Percentiles rank a stretch among this genome's conserved stretches.
These are phyloP conservation scores for Candida palmyrensis DNA, from an alignment of 805 yeast species.

Conservation along the genomic window DNA sequence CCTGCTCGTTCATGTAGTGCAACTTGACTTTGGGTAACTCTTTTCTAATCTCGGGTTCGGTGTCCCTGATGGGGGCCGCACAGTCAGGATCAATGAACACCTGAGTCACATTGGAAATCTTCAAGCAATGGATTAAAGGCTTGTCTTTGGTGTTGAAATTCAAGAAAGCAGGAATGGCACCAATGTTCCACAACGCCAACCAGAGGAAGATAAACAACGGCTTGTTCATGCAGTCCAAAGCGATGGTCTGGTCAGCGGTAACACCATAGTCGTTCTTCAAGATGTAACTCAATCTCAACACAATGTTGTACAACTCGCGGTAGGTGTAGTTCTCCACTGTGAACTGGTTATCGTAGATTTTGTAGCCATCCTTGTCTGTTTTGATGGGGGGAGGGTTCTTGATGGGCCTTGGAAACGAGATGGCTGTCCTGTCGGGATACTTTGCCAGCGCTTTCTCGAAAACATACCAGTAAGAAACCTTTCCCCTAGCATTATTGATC, in stretches of 20 bases:
- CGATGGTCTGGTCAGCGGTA: slow-evolving; percentile 62
- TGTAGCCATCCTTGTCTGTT: slow-evolving; percentile 28
- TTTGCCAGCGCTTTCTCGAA: slow-evolving; percentile 53
- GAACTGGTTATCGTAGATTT: slow-evolving; percentile 51
- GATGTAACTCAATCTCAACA: slow-evolving; percentile 61
- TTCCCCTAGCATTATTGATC: slow-evolving; percentile 28
- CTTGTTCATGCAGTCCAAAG: slow-evolving; percentile 73
- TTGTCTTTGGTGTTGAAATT: slow-evolving; percentile 73
- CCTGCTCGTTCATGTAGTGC: slow-evolving; percentile 48
- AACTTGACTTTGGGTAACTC: slow-evolving; percentile 36
- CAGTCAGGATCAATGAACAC: slow-evolving; percentile 76
- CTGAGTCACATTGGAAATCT: slow-evolving; percentile 56
- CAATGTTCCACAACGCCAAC: slow-evolving; percentile 87
- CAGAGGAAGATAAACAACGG: slow-evolving; percentile 76
- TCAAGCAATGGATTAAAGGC: slow-evolving; percentile 76
- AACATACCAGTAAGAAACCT: slow-evolving; percentile 63
- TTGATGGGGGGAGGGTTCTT: slow-evolving; percentile 20
- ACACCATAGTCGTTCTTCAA: slow-evolving; percentile 61
- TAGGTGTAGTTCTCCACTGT: slow-evolving; percentile 62
- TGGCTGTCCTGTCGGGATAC: slow-evolving; percentile 50
- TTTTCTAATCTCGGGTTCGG: slow-evolving; percentile 35
- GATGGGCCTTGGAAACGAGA: slow-evolving; percentile 56
- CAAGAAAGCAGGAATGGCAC: slow-evolving; percentile 83
- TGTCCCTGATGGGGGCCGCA: slow-evolving; percentile 44
- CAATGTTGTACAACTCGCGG: slow-evolving; percentile 58